phyloP scores from a whole-genome alignment of 2,329 filamentous ascomycete species.

The Ceratocystis eucalypticola region DNA sequence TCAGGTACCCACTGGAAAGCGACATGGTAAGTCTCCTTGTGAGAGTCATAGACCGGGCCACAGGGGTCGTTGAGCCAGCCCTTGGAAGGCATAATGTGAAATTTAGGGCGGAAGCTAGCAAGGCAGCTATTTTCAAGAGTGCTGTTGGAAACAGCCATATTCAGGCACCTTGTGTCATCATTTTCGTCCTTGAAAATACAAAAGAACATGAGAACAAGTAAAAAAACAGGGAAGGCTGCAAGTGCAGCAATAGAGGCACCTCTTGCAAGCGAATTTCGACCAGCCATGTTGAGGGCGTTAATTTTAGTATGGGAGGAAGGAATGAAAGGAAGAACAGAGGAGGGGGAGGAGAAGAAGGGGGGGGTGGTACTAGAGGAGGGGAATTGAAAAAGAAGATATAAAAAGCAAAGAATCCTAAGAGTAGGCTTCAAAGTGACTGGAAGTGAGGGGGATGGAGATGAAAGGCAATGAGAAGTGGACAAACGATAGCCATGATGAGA shows the following conservation, averaged over 20 bases:
- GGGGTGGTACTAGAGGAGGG: not conserved
- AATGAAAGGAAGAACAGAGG: constrained; percentile 4
- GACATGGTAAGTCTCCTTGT: constrained; percentile 32
- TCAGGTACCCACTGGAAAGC: constrained; percentile 28
- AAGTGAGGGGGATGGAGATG: not conserved
- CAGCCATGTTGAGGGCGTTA: constrained; percentile 13
- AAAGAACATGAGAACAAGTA: no score
- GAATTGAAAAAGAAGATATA: not conserved
- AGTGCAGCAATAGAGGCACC: constrained; percentile 8
- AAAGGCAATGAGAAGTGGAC: not conserved
- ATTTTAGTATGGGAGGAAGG: not conserved
- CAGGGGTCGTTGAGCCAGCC: constrained; percentile 33
- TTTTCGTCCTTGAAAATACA: no score
- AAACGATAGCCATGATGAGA: not conserved
- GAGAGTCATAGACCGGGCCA: constrained; percentile 33
- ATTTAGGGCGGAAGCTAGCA: constrained; percentile 24
- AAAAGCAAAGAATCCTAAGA: not conserved
- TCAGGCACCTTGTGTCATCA: constrained; percentile 4
- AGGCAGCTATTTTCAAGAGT: constrained; percentile 14
- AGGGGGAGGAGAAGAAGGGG: not conserved
- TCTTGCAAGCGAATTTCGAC: constrained; percentile 7
- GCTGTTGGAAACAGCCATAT: constrained; percentile 13
- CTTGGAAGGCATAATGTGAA: constrained; percentile 30
- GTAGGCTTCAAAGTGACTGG: not conserved
- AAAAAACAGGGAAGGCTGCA: not conserved